Base-by-base conservation (phyloP, 116 monocot genomes). In the Posidonia oceanica region DNA sequence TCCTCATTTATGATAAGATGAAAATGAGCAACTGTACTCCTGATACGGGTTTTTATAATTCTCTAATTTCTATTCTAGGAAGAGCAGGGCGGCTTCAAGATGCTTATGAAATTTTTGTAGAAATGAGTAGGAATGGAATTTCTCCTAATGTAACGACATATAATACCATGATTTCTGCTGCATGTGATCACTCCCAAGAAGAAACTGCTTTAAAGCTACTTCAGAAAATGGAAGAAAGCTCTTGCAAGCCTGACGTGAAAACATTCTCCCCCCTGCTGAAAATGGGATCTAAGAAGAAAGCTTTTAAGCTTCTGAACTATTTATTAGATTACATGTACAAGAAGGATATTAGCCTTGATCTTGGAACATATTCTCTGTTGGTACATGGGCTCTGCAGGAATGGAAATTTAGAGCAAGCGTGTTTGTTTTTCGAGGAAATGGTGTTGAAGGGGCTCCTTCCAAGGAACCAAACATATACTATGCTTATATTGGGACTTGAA, bases 381-480 rank as follows among this genome's bases (percentile, higher is more conserved):
- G 75, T 90, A 37, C 79, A 82, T 52, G 72, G 83, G 22, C 83
- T 90, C 10, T 94, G 90, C 64, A 69, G 59, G 60, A 82, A 75
- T 65, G 85, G 84, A 22, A 85, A 82, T 51, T 16, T 87, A 23
- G 71, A 37, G 0, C 76, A 77, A 14, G 78, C 94, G 18, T 94
- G 90, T 72, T 38, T 80, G 56, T 80, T 85, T 68, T 87, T 90
- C 74, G 80, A 90, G 78, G 85, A 85, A 75, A 87, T 94, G 94
- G 81, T 94, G 61, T 66, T 75, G 53, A 94, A 78, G 80, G 90
- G 94, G 0, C 78, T 85, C 3, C 54, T 67, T 55, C 88, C 91
- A 64, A 79, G 79, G 52, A 71, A 80, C 3, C 56, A 72, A 36
- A 86, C 88, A 22, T 84, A 75, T 54, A 63, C 37, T 63, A 74